These are phyloP conservation scores for Penicillium janthinellum DNA, from an alignment of 2,329 filamentous ascomycete species.

Conservation along the genomic window DNA sequence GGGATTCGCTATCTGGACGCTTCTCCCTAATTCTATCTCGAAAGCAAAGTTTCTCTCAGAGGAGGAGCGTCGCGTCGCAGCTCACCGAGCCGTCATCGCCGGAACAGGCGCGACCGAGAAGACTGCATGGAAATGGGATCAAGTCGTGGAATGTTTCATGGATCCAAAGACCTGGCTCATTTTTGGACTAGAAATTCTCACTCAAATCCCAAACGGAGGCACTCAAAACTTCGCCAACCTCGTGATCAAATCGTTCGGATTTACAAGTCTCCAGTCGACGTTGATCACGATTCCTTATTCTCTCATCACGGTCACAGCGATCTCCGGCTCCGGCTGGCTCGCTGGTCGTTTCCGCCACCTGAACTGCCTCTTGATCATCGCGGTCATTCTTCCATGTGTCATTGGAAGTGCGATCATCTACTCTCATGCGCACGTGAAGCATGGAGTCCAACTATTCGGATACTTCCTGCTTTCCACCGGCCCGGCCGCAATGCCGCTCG, in stretches of 20 bases:
- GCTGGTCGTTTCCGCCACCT: conserved; percentile 55
- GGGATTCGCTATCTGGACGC: conserved; percentile 51
- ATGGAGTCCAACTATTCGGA: conserved; percentile 55
- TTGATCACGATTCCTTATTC: conserved; percentile 63
- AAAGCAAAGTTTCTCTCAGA: conserved; percentile 60
- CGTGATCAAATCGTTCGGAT: conserved; percentile 24
- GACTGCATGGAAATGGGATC: conserved; percentile 54
- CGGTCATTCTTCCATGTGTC: conserved; percentile 55
- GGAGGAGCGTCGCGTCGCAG: conserved; percentile 52
- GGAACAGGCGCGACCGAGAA: conserved; percentile 56
- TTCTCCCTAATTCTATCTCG: conserved; percentile 58
- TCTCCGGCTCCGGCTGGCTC: conserved; percentile 54
- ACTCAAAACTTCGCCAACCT: conserved; percentile 55
- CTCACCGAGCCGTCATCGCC: conserved; percentile 42
- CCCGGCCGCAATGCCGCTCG: conserved; percentile 57
- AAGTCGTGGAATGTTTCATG: conserved; percentile 55
- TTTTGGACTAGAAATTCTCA: conserved; percentile 55
- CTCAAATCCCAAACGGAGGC: conserved; percentile 62
- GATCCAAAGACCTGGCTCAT: conserved; percentile 66
- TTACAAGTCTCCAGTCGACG: conserved; percentile 30
- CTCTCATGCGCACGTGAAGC: conserved; percentile 41
- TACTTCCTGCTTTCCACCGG: conserved; percentile 61
- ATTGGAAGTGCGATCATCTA: conserved; percentile 58
- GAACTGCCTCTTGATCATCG: conserved; percentile 56
- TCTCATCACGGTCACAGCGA: conserved; percentile 52